These are phyloP conservation scores for Myxozyma monticola DNA, from an alignment of 805 yeast species.

Conservation along the genomic window DNA sequence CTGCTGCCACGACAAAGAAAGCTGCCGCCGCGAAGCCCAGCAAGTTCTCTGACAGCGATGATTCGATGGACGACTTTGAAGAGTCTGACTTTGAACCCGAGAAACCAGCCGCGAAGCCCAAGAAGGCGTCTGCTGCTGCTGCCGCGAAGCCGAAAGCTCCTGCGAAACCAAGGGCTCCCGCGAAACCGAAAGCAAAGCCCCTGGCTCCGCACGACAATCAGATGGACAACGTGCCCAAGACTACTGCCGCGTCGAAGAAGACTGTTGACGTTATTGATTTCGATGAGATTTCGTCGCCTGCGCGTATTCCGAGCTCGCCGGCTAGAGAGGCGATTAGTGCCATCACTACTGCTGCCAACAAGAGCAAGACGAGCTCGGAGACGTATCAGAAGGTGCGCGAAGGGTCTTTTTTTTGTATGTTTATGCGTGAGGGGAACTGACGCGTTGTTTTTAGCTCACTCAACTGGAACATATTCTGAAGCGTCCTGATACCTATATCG, in stretches of 20 bases:
- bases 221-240: constrained; percentile 7
- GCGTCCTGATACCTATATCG: constrained; percentile 97
- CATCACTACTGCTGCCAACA: constrained; percentile 4
- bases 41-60: background rate
- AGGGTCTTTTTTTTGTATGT: background rate
- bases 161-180: constrained; percentile 10
- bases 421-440: background rate
- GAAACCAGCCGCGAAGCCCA: constrained; percentile 19
- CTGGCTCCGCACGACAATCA: constrained; percentile 8
- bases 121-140: constrained; percentile 26
- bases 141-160: constrained; percentile 11
- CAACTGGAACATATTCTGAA: constrained; percentile 94
- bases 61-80: constrained; percentile 4
- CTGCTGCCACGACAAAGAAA: background rate
- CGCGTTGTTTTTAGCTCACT: constrained; percentile 49
- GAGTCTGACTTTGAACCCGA: background rate
- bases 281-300: background rate
- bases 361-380: constrained; percentile 52
- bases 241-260: constrained; percentile 7
- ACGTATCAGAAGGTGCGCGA: constrained; percentile 68
- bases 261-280: constrained; percentile 2
- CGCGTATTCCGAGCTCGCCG: background rate
- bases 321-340: background rate
- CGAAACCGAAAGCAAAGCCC: constrained; percentile 15
- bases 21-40: constrained; percentile 1